These are phyloP conservation scores for Tetrahymena borealis DNA, from an alignment of 73 alveolate species.

Conservation along the genomic window DNA sequence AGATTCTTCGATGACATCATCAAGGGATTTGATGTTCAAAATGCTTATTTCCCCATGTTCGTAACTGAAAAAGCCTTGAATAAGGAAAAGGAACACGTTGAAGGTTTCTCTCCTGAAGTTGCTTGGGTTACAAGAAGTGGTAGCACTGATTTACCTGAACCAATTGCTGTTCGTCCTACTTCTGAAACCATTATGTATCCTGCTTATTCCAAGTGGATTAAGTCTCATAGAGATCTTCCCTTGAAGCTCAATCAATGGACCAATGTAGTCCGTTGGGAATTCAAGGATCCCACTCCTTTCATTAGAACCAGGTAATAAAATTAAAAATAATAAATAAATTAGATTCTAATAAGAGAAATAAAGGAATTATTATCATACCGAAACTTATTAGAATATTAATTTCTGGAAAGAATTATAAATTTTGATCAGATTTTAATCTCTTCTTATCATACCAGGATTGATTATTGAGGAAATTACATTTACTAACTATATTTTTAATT, in stretches of 20 bases:
- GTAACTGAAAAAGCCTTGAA: constrained; percentile 90
- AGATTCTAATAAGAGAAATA: too few relatives aligned
- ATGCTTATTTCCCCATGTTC: constrained; percentile 98
- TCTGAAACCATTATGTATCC: constrained; percentile 99
- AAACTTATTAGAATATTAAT: neutral
- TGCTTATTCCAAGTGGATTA: constrained; percentile 97
- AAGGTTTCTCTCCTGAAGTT: constrained; percentile 99
- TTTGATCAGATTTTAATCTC: neutral
- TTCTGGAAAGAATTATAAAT: neutral
- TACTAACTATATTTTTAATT: too few relatives aligned
- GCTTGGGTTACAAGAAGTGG: constrained; percentile 99
- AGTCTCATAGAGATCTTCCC: constrained; percentile 99
- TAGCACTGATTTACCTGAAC: constrained; percentile 82
- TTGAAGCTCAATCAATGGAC: constrained; percentile 97
- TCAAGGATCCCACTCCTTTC: constrained; percentile 99
- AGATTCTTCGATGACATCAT: constrained; percentile 80
- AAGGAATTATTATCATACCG: too few relatives aligned
- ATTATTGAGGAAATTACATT: too few relatives aligned
- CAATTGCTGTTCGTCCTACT: constrained; percentile 99
- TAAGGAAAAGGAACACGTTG: constrained; percentile 96
- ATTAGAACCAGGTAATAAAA: constrained; percentile 77
- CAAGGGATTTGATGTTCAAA: constrained; percentile 85
- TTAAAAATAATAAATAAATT: neutral
- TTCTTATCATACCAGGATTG: too few relatives aligned
- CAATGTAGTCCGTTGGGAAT: constrained; percentile 98